Conservation (phyloP, 805 yeast genomes). For the Ogataea minuta region DNA sequence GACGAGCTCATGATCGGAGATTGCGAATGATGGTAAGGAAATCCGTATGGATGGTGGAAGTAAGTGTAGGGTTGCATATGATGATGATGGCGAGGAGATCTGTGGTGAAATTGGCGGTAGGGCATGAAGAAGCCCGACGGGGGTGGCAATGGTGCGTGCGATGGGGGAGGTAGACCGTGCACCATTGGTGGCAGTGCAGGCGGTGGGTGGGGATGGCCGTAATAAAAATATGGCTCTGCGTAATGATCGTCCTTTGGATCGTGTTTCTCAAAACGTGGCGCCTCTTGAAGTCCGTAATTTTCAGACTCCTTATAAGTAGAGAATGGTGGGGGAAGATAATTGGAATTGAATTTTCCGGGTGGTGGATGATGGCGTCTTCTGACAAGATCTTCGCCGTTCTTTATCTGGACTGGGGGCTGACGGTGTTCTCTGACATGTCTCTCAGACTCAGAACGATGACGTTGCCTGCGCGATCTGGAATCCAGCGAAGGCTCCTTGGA, state of each 20-base stretch:
- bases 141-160: slow-evolving; percentile 11
- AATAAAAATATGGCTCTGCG: slow-evolving; percentile 10
- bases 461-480: background rate
- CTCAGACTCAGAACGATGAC: slow-evolving; percentile 3
- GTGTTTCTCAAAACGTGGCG: background rate
- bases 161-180: slow-evolving; percentile 5
- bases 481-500: background rate
- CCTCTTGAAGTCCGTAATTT: background rate
- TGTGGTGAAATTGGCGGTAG: slow-evolving; percentile 10
- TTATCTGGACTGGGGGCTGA: background rate
- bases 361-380: slow-evolving; percentile 1
- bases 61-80: slow-evolving; percentile 30
- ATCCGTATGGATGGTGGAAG: slow-evolving; percentile 16
- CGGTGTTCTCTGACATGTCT: background rate
- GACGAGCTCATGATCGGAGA: slow-evolving; percentile 12
- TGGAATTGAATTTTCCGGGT: slow-evolving; percentile 1
- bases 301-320: background rate
- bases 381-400: background rate
- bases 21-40: slow-evolving; percentile 14
- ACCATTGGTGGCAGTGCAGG: slow-evolving; percentile 10
- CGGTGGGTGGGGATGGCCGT: slow-evolving; percentile 7
- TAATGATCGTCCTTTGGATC: background rate
- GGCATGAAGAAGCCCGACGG: slow-evolving; percentile 1
- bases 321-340: slow-evolving; percentile 4
- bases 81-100: slow-evolving; percentile 18